phyloP scores from a whole-genome alignment of 495 filamentous ascomycete species.

The Penicilliopsis zonata region DNA sequence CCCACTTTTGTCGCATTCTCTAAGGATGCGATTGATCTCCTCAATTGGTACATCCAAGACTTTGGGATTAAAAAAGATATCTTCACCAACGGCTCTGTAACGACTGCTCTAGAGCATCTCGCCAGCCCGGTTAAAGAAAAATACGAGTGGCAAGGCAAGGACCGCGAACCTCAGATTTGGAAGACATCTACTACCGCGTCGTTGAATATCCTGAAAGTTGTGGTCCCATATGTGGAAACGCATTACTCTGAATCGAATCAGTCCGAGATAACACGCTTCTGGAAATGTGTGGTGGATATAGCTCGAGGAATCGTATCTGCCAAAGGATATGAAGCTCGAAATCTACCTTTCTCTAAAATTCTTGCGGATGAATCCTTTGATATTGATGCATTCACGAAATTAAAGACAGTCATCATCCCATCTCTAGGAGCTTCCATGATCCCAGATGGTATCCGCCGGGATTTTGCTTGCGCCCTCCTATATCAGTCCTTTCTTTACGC shows the following conservation, averaged over 20 bases:
- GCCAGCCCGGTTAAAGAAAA: constrained; percentile 58
- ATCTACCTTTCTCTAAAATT: constrained; percentile 16
- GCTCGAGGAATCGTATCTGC: constrained; percentile 31
- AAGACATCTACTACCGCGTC: constrained; percentile 59
- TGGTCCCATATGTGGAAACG: constrained; percentile 48
- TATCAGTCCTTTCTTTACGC: constrained; percentile 69
- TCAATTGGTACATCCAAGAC: constrained; percentile 49
- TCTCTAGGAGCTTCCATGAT: constrained; percentile 53
- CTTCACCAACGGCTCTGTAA: constrained; percentile 50
- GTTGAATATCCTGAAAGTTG: constrained; percentile 54
- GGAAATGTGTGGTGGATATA: constrained; percentile 27
- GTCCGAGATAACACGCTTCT: constrained; percentile 24
- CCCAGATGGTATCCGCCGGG: constrained; percentile 51
- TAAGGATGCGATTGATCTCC: constrained; percentile 57
- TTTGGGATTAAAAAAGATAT: constrained; percentile 53
- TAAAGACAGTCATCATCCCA: constrained; percentile 63
- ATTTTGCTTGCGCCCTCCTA: constrained; percentile 70
- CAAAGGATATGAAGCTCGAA: constrained; percentile 16
- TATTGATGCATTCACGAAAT: constrained; percentile 54
- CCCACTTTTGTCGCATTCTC: constrained; percentile 83
- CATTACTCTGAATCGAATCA: constrained; percentile 24
- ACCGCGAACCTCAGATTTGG: constrained; percentile 57
- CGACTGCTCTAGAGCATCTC: constrained; percentile 49
- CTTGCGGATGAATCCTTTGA: constrained; percentile 58
- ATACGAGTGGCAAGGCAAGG: constrained; percentile 54